A percentile compares a stretch with the other conserved stretches of the same genome.
These are phyloP conservation scores for Suhomyces guaymorum DNA, from an alignment of 1,139 yeast species.

Conservation along the genomic window DNA sequence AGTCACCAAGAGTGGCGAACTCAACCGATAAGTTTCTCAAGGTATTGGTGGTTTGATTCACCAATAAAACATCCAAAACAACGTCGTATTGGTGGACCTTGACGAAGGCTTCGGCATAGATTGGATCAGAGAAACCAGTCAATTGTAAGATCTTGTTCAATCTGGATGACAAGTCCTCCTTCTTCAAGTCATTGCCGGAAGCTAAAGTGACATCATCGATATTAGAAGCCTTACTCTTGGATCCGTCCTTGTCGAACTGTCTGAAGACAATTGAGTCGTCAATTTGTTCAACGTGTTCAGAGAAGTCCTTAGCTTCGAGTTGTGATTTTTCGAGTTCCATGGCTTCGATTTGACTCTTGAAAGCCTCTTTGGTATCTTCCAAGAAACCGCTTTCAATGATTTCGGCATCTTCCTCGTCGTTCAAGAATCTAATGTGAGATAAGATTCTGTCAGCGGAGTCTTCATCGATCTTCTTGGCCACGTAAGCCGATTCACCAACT, in stretches of 20 bases:
- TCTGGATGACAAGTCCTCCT: slow-evolving; percentile 69
- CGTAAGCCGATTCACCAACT: slow-evolving; percentile 82
- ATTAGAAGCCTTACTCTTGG: slow-evolving; percentile 29
- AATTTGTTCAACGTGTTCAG: slow-evolving; percentile 72
- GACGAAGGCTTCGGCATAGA: slow-evolving; percentile 95
- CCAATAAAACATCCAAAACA: slow-evolving; percentile 87
- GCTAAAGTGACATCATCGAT: slow-evolving; percentile 56
- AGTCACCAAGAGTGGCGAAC: slow-evolving; percentile 94
- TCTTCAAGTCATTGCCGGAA: slow-evolving; percentile 46
- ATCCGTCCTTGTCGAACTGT: slow-evolving; percentile 60
- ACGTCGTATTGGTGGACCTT: slow-evolving; percentile 96
- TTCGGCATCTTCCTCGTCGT: slow-evolving; percentile 58
- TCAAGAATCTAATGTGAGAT: slow-evolving; percentile 74
- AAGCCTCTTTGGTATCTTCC: slow-evolving; percentile 86
- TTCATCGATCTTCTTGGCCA: slow-evolving; percentile 81
- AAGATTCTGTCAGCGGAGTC: slow-evolving; percentile 92
- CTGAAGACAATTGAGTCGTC: slow-evolving; percentile 84
- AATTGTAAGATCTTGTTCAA: slow-evolving; percentile 86
- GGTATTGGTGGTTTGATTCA: slow-evolving; percentile 91
- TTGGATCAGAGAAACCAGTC: slow-evolving; percentile 97
- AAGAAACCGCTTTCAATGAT: slow-evolving; percentile 72
- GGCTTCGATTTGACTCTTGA: slow-evolving; percentile 58
- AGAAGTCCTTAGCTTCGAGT: slow-evolving; percentile 59
- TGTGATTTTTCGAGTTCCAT: slow-evolving; percentile 59
- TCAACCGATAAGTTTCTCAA: slow-evolving; percentile 91